phyloP scores from a whole-genome alignment of 306 rosid genomes.

The Clitoria ternatea region DNA sequence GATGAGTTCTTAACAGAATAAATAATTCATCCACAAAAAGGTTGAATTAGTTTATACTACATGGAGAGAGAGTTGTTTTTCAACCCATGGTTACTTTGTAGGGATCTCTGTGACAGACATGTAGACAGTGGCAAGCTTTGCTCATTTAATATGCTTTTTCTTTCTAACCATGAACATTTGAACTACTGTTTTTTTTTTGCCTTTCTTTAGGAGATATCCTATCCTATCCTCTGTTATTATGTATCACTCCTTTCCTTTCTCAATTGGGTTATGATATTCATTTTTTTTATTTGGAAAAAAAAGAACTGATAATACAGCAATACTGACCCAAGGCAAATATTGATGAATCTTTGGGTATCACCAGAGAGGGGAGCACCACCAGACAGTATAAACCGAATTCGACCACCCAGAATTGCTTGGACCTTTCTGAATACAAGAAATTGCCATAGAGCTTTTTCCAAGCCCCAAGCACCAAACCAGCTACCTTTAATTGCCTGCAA shows the following conservation, averaged over 20 bases:
- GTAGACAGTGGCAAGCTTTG: no score
- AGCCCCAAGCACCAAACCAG: conserved; percentile 98
- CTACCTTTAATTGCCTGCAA: conserved; percentile 78
- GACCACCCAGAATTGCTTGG: conserved; percentile 88
- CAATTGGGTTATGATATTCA: no score
- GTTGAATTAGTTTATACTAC: no score
- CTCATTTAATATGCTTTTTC: neutral
- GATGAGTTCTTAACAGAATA: no score
- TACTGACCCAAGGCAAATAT: conserved; percentile 88
- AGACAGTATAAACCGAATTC: conserved; percentile 71
- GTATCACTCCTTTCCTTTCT: conserved; percentile 1
- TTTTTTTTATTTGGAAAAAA: neutral
- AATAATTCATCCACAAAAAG: no score
- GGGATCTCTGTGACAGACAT: no score
- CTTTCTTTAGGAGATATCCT: neutral
- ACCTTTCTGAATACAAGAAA: conserved; percentile 82
- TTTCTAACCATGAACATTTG: neutral
- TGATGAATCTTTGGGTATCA: conserved; percentile 96
- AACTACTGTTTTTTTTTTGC: neutral
- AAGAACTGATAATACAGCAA: neutral
- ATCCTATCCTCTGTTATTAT: neutral
- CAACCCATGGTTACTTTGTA: no score
- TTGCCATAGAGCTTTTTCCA: conserved; percentile 73
- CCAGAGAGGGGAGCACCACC: conserved; percentile 98
- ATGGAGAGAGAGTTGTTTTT: no score